Evolutionary conservation across 2,329 filamentous ascomycete species (phyloP).

Genomic region (Neonectria hederae): DNA sequence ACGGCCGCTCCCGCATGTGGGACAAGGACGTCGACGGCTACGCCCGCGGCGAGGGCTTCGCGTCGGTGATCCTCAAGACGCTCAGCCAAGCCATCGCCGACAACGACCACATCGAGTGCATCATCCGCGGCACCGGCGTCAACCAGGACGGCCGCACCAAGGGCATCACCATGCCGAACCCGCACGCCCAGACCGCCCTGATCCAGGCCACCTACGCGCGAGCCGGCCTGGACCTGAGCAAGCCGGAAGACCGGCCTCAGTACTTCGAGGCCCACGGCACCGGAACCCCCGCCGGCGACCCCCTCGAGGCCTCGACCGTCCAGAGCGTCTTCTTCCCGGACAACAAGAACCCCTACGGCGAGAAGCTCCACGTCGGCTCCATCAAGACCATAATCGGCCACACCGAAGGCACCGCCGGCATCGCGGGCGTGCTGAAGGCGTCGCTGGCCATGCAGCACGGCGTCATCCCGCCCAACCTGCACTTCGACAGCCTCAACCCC

Average conservation of each 20-base stretch:
- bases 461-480: conserved; percentile 45
- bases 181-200: conserved; percentile 51
- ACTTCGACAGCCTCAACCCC: conserved; percentile 44
- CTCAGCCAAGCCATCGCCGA: conserved; percentile 44
- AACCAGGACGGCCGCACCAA: conserved; percentile 53
- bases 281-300: conserved; percentile 56
- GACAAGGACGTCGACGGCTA: conserved; percentile 19
- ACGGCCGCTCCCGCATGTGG: conserved; percentile 22
- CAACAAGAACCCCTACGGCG: background rate
- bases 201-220: conserved; percentile 51
- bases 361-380: conserved; percentile 38
- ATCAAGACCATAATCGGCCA: conserved; percentile 44
- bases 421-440: conserved; percentile 38
- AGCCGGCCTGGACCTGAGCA: conserved; percentile 48
- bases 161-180: conserved; percentile 59
- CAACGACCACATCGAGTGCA: conserved; percentile 57
- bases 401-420: conserved; percentile 38
- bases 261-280: conserved; percentile 58
- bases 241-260: conserved; percentile 46
- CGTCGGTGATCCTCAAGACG: conserved; percentile 23
- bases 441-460: conserved; percentile 29
- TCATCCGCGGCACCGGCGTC: conserved; percentile 48
- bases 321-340: conserved; percentile 51
- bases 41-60: conserved; percentile 20
- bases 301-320: conserved; percentile 52